These are phyloP conservation scores for Infundibulicybe gibba DNA, from an alignment of 768 basidiomycete genomes.

Conservation along the genomic window DNA sequence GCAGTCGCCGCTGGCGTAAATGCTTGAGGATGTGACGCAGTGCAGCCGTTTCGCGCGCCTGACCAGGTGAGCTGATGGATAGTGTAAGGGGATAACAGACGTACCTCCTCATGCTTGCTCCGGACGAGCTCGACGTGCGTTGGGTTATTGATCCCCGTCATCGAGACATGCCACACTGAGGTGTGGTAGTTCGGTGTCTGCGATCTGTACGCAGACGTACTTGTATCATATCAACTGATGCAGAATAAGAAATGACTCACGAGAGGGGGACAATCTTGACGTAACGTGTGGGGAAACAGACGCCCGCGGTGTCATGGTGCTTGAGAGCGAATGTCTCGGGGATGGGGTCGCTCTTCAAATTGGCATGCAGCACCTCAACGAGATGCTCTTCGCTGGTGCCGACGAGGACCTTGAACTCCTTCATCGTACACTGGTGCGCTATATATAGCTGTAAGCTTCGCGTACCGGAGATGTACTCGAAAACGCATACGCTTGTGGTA, in stretches of 20 bases:
- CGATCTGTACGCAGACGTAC: constrained; percentile 38
- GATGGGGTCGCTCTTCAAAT: constrained; percentile 61
- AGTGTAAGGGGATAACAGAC: constrained; percentile 12
- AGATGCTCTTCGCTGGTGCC: constrained; percentile 64
- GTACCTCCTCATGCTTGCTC: constrained; percentile 59
- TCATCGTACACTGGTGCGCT: constrained; percentile 87
- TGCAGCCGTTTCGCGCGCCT: constrained; percentile 67
- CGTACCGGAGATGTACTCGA: not conserved
- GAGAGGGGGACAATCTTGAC: constrained; percentile 75
- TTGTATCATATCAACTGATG: not conserved
- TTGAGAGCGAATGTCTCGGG: constrained; percentile 63
- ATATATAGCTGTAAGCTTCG: not conserved
- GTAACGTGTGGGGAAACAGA: constrained; percentile 61
- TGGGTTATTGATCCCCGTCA: constrained; percentile 58
- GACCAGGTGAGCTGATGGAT: not conserved
- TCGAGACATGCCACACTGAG: constrained; percentile 72
- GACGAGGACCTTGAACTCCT: constrained; percentile 72
- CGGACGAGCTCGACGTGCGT: constrained; percentile 53
- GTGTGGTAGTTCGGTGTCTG: constrained; percentile 73
- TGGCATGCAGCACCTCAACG: constrained; percentile 60
- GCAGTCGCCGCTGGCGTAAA: constrained; percentile 69
- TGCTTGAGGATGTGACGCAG: constrained; percentile 73
- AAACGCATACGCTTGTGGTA: constrained; percentile 35
- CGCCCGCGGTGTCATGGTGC: constrained; percentile 51
- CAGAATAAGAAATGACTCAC: constrained; percentile 34